phyloP scores from a whole-genome alignment of 768 basidiomycete genomes.

The Strobilomyces dryophilus region DNA sequence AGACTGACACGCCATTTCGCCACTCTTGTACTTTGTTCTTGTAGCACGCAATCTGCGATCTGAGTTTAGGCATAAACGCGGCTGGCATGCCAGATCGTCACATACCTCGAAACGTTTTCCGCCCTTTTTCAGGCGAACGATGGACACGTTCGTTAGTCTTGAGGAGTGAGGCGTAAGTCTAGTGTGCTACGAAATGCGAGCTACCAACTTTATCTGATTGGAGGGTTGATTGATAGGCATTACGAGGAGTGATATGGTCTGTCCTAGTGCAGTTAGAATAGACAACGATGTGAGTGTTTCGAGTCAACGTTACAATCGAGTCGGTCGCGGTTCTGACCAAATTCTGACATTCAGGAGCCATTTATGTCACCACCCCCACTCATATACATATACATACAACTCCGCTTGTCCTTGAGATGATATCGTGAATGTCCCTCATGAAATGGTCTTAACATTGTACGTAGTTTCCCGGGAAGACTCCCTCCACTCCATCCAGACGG shows the following conservation, averaged over 20 bases:
- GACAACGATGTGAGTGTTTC: too few relatives aligned
- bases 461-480: slow-evolving; percentile 82
- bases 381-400: neutral
- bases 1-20: slow-evolving; percentile 80
- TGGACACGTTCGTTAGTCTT: slow-evolving; percentile 94
- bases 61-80: neutral
- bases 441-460: slow-evolving; percentile 20
- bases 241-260: neutral
- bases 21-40: slow-evolving; percentile 99
- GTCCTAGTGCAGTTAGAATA: too few relatives aligned
- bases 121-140: slow-evolving; percentile 94
- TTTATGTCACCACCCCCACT: slow-evolving; percentile 1
- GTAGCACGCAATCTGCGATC: slow-evolving; percentile 86
- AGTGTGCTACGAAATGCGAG: neutral
- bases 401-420: neutral
- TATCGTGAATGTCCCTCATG: neutral
- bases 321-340: too few relatives aligned
- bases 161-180: neutral
- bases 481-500: slow-evolving; percentile 71
- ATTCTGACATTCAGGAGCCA: slow-evolving; percentile 15
- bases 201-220: slow-evolving; percentile 77
- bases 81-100: neutral
- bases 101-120: slow-evolving; percentile 95
- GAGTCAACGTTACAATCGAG: neutral
- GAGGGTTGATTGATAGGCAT: slow-evolving; percentile 77